Evolutionary conservation across 2,329 filamentous ascomycete genomes (phyloP).

Genomic region (Alternaria angustiovoidea): DNA sequence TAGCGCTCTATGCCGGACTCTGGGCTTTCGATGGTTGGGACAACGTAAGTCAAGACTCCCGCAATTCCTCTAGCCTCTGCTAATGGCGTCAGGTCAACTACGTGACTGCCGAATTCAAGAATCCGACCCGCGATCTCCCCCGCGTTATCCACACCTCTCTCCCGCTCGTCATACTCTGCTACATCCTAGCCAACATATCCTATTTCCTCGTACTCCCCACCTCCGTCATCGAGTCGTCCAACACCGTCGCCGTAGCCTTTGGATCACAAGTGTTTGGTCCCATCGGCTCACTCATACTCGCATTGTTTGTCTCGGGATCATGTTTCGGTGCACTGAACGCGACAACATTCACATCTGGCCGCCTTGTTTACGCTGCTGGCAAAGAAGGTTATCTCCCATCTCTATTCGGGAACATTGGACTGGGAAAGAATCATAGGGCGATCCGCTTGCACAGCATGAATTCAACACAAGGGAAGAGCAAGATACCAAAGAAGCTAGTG

Average conservation of each 20-base stretch:
- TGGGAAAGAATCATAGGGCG: slow-evolving; percentile 58
- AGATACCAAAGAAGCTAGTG: slow-evolving; percentile 33
- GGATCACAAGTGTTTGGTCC: slow-evolving; percentile 89
- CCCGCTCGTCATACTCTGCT: slow-evolving; percentile 89
- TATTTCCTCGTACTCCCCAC: slow-evolving; percentile 94
- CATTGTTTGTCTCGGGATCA: slow-evolving; percentile 86
- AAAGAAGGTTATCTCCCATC: slow-evolving; percentile 93
- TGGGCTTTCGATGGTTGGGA: slow-evolving; percentile 99
- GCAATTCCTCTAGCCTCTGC: slow-evolving; percentile 12
- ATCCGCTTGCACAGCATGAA: slow-evolving; percentile 45
- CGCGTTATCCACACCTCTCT: slow-evolving; percentile 96
- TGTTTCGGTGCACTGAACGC: slow-evolving; percentile 97
- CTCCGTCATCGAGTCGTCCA: slow-evolving; percentile 80
- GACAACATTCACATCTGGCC: slow-evolving; percentile 89
- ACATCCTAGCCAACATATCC: slow-evolving; percentile 87
- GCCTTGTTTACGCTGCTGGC: slow-evolving; percentile 90
- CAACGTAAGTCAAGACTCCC: slow-evolving; percentile 70
- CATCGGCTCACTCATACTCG: slow-evolving; percentile 81
- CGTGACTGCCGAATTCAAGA: slow-evolving; percentile 95
- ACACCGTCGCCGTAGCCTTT: slow-evolving; percentile 96
- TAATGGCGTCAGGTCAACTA: slow-evolving; percentile 79
- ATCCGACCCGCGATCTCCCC: slow-evolving; percentile 87
- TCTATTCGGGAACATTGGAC: slow-evolving; percentile 83
- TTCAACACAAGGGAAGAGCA: slow-evolving; percentile 27
- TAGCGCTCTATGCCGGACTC: slow-evolving; percentile 91